Base-by-base conservation (phyloP, 1,284 basidiomycete genomes). In the Meira nashicola region DNA sequence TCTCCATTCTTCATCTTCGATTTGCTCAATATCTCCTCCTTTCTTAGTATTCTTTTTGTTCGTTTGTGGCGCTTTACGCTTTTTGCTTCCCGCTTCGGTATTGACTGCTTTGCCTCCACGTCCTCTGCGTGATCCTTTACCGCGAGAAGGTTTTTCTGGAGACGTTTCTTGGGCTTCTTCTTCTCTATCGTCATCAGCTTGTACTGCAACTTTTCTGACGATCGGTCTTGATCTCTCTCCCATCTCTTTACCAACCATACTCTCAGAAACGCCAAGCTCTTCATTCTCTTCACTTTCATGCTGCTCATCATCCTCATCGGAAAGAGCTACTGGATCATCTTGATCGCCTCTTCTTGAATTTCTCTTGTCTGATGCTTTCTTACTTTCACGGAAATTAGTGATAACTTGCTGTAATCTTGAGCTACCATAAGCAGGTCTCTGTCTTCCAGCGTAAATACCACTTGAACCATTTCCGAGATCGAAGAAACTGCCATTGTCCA, bases 361-460 rank as follows among this genome's bases (percentile, higher is more conserved):
- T 52, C 39, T 38, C 4, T 28, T 23, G n/a, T 39, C 52, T 21
- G 15, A 19, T n/a, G 17, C 39, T 14, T 14, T 53, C 5, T 53
- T 53, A 17, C 67, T 66, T 19, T 56, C 55, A 28, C 73, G 48
- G 51, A 89, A 93, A 59, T 88, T 87, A 52, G 87, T 85, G 54
- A 97, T 89, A 2, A 96, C 91, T 64, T 90, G 83, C 76, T 96
- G 90, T 63, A 98, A 81, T 5, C 94, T 84, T 78, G 91, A 92
- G 77, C 86, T 92, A 37, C 85, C 83, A 79, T 89, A 95, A 38
- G 84, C 89, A 62, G 89, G 86, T 48, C 87, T 84, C 68, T 87
- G 86, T 44, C 88, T 83, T 0, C 91, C 90, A 1, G 87, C 90
- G 67, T 84, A 83, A 43, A 85, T 85, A 14, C 80, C 88, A n/a